Percentiles rank a stretch among this genome's conserved stretches.
Conservation (phyloP, 352 stramenopile genomes). For the Globisporangium perplexum region DNA sequence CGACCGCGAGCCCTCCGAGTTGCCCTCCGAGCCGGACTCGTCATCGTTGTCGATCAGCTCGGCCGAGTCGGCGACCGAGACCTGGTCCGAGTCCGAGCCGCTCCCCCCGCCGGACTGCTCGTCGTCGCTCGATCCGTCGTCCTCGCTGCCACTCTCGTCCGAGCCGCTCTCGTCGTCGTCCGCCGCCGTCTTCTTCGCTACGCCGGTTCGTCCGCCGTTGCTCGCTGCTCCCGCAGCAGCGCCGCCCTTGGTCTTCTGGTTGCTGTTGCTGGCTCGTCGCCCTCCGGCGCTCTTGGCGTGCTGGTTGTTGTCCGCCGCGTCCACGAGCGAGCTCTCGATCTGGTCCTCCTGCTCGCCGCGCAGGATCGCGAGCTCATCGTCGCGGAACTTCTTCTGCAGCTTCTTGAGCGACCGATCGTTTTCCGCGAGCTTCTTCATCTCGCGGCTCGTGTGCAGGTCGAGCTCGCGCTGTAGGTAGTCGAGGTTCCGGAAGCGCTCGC, state of each 20-base stretch:
- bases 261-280: constrained; percentile 28
- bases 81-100: constrained; percentile 72
- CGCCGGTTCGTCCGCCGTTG: constrained; percentile 6
- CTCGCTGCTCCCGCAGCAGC: not conserved
- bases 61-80: constrained; percentile 76
- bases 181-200: constrained; percentile 31
- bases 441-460: constrained; percentile 80
- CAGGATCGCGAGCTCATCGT: constrained; percentile 88
- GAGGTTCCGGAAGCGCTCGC: constrained; percentile 93
- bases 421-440: constrained; percentile 86
- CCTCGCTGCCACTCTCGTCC: constrained; percentile 38
- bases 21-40: constrained; percentile 46
- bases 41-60: constrained; percentile 85
- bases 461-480: constrained; percentile 96
- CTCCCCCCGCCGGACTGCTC: constrained; percentile 7
- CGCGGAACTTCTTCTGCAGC: constrained; percentile 90
- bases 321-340: constrained; percentile 54
- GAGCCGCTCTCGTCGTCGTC: constrained; percentile 42
- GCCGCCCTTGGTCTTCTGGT: constrained; percentile 34
- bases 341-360: constrained; percentile 84
- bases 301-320: constrained; percentile 31
- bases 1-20: constrained; percentile 51
- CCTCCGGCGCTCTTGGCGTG: constrained; percentile 23
- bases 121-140: constrained; percentile 46
- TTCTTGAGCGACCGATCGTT: constrained; percentile 89